Conservation (phyloP, 192 early-diverging fungal genomes). For the Mortierella hygrophila region DNA sequence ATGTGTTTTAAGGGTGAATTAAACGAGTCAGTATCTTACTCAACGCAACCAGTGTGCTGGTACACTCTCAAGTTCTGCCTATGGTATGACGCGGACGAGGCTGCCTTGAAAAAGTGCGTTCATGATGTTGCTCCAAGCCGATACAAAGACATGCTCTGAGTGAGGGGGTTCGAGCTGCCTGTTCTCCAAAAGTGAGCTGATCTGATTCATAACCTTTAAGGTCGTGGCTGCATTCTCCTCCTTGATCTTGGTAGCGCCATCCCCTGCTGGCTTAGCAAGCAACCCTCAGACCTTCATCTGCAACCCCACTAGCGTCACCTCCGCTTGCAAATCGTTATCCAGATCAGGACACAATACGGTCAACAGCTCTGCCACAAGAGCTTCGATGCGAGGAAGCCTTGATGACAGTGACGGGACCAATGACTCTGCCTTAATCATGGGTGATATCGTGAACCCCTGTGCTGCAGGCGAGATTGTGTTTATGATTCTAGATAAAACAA, state of each 20-base stretch:
- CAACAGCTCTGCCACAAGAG: neutral
- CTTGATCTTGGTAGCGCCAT: neutral
- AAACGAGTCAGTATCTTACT: no score
- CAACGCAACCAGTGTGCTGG: no score
- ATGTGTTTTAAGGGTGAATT: no score
- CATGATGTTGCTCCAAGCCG: conserved; percentile 5
- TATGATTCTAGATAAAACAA: neutral
- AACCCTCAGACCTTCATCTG: neutral
- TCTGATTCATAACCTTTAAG: neutral
- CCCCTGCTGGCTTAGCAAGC: neutral
- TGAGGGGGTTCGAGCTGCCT: conserved; percentile 1
- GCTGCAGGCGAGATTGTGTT: neutral
- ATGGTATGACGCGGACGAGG: no score
- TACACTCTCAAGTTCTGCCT: no score
- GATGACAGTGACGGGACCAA: neutral
- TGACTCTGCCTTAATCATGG: neutral
- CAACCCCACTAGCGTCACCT: neutral
- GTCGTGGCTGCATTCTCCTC: neutral
- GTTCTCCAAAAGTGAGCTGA: neutral
- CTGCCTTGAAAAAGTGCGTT: no score
- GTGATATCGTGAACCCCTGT: neutral
- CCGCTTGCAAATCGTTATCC: neutral
- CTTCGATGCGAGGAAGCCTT: neutral
- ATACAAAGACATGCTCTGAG: conserved; percentile 16
- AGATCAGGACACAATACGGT: neutral